Conservation (phyloP, 768 basidiomycete species). For the Boletus reticulatus region DNA sequence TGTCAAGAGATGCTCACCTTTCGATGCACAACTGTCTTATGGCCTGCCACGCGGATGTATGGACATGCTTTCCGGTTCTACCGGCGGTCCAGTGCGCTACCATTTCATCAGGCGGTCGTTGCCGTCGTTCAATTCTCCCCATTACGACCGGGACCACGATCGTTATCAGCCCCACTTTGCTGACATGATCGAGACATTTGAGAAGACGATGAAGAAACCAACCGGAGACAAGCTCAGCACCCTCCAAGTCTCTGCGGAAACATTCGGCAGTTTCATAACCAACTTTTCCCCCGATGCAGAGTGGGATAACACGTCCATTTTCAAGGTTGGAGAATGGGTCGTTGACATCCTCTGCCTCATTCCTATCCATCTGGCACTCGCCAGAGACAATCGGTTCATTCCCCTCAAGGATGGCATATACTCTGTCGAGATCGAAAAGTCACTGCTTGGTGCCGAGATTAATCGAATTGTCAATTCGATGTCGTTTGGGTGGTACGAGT, state of each 20-base stretch:
- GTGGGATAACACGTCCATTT: constrained; percentile 33
- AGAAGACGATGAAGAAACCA: constrained; percentile 51
- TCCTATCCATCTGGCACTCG: constrained; percentile 61
- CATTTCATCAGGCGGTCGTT: constrained; percentile 33
- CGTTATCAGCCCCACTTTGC: constrained; percentile 42
- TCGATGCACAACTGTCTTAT: constrained; percentile 48
- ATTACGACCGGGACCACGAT: constrained; percentile 37
- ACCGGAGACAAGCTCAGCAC: constrained; percentile 41
- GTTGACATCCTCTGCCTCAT: constrained; percentile 60
- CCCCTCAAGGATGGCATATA: constrained; percentile 57
- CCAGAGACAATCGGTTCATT: constrained; percentile 58
- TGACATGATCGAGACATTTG: constrained; percentile 45
- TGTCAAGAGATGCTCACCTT: constrained; percentile 13
- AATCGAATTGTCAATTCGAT: constrained; percentile 52
- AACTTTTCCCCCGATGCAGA: constrained; percentile 5
- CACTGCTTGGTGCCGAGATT: constrained; percentile 58
- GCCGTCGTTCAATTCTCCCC: constrained; percentile 39
- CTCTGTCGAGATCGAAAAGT: constrained; percentile 47
- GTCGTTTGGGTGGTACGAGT: constrained; percentile 65
- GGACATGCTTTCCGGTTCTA: constrained; percentile 59
- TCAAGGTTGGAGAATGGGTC: constrained; percentile 57
- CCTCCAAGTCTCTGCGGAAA: constrained; percentile 32
- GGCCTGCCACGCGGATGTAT: constrained; percentile 54
- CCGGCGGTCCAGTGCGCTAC: constrained; percentile 48
- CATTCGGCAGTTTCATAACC: constrained; percentile 25